Evolutionary conservation across 2,329 filamentous ascomycete genomes (phyloP).

Genomic region (Cercospora berteroae): DNA sequence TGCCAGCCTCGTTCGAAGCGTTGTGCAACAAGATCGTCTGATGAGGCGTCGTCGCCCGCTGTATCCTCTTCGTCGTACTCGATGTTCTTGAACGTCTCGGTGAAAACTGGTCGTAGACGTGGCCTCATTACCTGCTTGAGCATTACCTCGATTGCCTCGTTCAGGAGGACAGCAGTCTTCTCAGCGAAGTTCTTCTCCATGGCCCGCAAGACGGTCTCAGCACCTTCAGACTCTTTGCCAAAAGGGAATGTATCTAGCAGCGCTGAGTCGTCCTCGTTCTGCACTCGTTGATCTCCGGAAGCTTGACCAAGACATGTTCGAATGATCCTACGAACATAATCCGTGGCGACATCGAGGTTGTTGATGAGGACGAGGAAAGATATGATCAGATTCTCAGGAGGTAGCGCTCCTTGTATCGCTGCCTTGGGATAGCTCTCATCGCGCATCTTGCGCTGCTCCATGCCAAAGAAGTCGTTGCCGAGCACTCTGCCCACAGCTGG

Average conservation of each 20-base stretch:
- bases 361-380: conserved; percentile 92
- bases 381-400: conserved; percentile 84
- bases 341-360: conserved; percentile 86
- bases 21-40: conserved; percentile 65
- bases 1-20: conserved; percentile 87
- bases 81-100: conserved; percentile 85
- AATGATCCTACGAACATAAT: conserved; percentile 87
- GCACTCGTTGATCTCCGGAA: conserved; percentile 7
- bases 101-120: conserved; percentile 77
- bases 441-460: conserved; percentile 97
- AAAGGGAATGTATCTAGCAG: conserved; percentile 71
- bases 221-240: conserved; percentile 68
- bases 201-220: conserved; percentile 64
- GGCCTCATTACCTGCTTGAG: conserved; percentile 85
- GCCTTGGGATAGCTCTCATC: conserved; percentile 90
- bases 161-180: conserved; percentile 78
- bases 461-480: conserved; percentile 86
- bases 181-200: conserved; percentile 70
- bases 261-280: conserved; percentile 13
- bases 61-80: conserved; percentile 72
- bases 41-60: conserved; percentile 44
- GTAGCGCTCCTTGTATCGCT: conserved; percentile 72
- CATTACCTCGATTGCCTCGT: conserved; percentile 79
- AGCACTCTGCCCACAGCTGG: conserved; percentile 78
- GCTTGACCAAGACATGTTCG: conserved; percentile 57